phyloP scores from a whole-genome alignment of 768 basidiomycete species.

The Chalciporus sphaerocephalus region DNA sequence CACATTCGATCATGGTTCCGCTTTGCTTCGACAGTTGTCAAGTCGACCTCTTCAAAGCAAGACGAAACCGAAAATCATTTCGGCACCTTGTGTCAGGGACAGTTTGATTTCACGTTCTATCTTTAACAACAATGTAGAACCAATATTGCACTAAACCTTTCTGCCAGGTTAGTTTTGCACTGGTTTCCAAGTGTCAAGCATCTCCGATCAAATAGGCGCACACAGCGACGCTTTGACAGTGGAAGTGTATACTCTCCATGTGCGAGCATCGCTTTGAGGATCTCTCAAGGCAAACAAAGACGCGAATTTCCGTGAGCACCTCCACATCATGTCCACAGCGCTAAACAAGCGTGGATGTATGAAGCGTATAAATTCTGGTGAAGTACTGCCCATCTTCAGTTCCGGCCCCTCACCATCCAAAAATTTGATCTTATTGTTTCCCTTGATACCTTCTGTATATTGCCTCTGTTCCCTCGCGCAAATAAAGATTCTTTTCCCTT shows the following conservation, averaged over 20 bases:
- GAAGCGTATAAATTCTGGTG: constrained; percentile 1
- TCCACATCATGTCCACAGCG: background rate
- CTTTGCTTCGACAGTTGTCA: too few species aligned
- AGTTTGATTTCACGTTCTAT: background rate
- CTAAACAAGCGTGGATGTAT: background rate
- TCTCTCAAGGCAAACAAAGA: background rate
- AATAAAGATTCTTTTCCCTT: background rate
- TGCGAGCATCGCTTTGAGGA: background rate
- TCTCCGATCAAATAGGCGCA: background rate
- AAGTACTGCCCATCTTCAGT: background rate
- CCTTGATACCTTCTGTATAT: background rate
- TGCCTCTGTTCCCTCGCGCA: background rate
- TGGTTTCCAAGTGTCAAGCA: background rate
- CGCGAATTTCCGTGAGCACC: background rate
- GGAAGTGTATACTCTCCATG: background rate
- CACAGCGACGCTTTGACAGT: background rate
- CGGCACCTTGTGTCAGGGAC: background rate
- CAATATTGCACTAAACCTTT: background rate
- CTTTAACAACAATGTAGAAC: too few species aligned
- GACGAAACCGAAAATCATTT: too few species aligned
- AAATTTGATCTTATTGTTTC: background rate
- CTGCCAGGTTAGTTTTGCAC: background rate
- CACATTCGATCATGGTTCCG: too few species aligned
- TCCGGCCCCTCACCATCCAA: background rate
- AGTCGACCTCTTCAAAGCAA: too few species aligned